Evolutionary conservation across 768 basidiomycete genomes (phyloP).

Genomic region (Mycena maculata): DNA sequence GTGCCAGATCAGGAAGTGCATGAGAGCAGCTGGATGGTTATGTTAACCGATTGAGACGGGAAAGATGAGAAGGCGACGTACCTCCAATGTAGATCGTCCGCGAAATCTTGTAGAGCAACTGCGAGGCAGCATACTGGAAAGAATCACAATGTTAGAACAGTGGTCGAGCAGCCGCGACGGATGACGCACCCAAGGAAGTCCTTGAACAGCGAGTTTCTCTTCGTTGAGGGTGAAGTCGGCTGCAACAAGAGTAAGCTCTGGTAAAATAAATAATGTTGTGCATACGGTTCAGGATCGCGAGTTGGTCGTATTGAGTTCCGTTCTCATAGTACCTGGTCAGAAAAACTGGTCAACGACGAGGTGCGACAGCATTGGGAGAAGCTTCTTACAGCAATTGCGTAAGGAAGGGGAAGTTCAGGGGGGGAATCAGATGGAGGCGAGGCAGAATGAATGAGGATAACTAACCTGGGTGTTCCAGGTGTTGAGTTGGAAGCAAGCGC

Average conservation of each 20-base stretch:
- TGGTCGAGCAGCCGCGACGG: background rate
- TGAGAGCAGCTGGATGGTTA: slow-evolving; percentile 50
- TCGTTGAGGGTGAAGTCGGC: slow-evolving; percentile 23
- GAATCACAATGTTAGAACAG: slow-evolving; percentile 18
- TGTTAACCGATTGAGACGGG: no score
- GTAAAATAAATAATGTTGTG: background rate
- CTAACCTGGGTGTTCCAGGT: slow-evolving; percentile 34
- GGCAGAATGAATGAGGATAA: background rate
- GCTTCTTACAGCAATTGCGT: slow-evolving; percentile 48
- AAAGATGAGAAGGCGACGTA: background rate
- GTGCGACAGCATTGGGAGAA: no score
- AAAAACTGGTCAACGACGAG: no score
- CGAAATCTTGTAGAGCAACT: slow-evolving; percentile 52
- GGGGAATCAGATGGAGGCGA: no score
- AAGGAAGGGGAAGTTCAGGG: slow-evolving; percentile 53
- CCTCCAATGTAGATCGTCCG: slow-evolving; percentile 54
- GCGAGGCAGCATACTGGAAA: slow-evolving; percentile 57
- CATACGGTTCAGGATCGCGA: slow-evolving; percentile 55
- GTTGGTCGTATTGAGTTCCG: slow-evolving; percentile 64
- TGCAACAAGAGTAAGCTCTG: background rate
- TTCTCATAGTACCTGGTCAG: slow-evolving; percentile 32
- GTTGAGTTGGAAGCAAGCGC: slow-evolving; percentile 37
- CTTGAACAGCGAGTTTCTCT: slow-evolving; percentile 50
- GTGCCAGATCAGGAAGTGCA: slow-evolving; percentile 63
- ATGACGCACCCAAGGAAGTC: slow-evolving; percentile 34